Evolutionary conservation across 164 flowering plant species (phyloP).

Genomic region (Piper longum): DNA sequence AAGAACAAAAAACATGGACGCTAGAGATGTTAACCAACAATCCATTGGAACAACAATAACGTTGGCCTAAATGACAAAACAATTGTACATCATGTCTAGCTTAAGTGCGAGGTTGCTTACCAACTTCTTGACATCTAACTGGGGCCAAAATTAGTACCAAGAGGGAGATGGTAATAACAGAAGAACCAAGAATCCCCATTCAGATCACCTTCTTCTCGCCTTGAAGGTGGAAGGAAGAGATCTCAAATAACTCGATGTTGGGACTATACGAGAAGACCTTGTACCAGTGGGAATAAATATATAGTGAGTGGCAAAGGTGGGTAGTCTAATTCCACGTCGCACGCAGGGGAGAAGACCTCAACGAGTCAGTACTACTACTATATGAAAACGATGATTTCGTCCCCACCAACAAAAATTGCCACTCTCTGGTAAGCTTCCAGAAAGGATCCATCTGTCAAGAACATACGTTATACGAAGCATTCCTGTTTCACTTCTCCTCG

Average conservation of each 20-base stretch:
- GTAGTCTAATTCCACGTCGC: neutral
- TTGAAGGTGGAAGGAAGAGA: neutral
- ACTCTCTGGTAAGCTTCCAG: too few species aligned
- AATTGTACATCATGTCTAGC: neutral
- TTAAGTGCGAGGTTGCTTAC: neutral
- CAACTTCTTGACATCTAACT: conserved; percentile 4
- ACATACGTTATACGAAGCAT: too few species aligned
- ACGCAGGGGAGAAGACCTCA: neutral
- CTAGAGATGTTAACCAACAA: too few species aligned
- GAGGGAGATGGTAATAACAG: neutral
- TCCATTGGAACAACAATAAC: neutral
- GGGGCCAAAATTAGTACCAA: neutral
- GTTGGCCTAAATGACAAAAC: too few species aligned
- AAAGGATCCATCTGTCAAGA: too few species aligned
- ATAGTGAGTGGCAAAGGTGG: neutral
- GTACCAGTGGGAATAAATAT: neutral
- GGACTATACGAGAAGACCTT: too few species aligned
- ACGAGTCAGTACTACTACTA: neutral
- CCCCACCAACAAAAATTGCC: neutral
- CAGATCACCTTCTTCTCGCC: neutral
- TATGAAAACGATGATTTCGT: neutral
- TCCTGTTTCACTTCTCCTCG: too few species aligned
- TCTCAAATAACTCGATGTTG: too few species aligned
- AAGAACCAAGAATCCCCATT: neutral
- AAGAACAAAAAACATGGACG: neutral